Percentiles rank a stretch among this genome's conserved stretches.
Evolutionary conservation across 345 rosid genomes (phyloP).

Genomic region (Acer campestre): DNA sequence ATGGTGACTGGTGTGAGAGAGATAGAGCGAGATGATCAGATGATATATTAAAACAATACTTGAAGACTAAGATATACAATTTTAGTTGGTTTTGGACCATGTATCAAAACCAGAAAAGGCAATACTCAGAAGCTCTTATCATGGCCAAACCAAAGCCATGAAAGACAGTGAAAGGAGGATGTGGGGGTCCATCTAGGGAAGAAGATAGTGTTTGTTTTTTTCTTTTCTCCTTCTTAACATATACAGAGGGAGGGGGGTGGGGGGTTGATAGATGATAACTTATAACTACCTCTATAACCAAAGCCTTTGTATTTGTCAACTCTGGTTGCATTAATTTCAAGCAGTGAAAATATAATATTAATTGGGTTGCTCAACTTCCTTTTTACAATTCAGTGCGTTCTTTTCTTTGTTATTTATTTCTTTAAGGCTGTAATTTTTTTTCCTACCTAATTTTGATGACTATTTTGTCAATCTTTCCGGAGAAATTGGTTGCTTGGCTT

Average conservation of each 20-base stretch:
- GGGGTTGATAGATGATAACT: not conserved
- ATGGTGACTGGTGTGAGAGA: slow-evolving; percentile 24
- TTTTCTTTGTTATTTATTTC: slow-evolving; percentile 2
- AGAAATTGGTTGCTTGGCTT: slow-evolving; percentile 10
- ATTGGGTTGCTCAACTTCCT: slow-evolving; percentile 20
- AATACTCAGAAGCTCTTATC: slow-evolving; percentile 5
- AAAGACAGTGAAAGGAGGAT: slow-evolving; percentile 6
- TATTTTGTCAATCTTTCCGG: not conserved
- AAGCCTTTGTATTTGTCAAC: slow-evolving; percentile 21
- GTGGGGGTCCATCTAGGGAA: slow-evolving; percentile 25
- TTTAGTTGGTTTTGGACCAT: slow-evolving; percentile 23
- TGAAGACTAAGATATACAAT: slow-evolving; percentile 28
- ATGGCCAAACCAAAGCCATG: slow-evolving; percentile 21
- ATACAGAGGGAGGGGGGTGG: no score
- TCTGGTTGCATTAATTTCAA: not conserved
- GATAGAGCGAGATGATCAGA: not conserved
- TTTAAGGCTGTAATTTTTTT: slow-evolving; percentile 12
- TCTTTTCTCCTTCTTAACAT: not conserved
- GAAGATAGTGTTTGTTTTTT: slow-evolving; percentile 1
- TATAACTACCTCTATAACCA: slow-evolving; percentile 15
- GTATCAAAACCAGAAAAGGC: slow-evolving; percentile 11
- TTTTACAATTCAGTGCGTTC: not conserved
- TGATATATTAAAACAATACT: slow-evolving; percentile 24
- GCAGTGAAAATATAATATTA: not conserved
- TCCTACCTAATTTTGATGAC: slow-evolving; percentile 33